Evolutionary conservation across 2,329 filamentous ascomycete species (phyloP), one percentile per base, ranked within the genome.

Genomic region (Fusarium metavorans): DNA sequence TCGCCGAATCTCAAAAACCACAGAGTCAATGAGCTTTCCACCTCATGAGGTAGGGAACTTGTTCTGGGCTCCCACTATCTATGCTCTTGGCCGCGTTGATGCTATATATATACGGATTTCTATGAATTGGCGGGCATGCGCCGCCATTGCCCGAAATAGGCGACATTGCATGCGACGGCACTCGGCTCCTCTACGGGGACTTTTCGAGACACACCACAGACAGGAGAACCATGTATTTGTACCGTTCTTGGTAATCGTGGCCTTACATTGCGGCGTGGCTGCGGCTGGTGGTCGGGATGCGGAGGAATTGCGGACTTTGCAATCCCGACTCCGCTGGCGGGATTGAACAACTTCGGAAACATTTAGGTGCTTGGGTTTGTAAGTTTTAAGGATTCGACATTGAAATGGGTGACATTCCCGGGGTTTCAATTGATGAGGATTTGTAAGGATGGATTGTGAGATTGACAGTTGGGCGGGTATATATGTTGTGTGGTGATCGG

Each of bases 101-200:
- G 43, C 23, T 48, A 16, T 27, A 10, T 27, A 10, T 18, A 10
- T 48, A 16, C 23, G 2, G 5, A 18, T 27, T 9, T 58, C 23
- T n/a, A 35, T 27, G 34, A 25, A 10, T 37, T 9, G 32, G 20
- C 8, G 30, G 32, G 9, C 16, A 7, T 41, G 27, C 25, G 16
- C 35, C n/a, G 5, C 32, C 11, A 16, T 56, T 14, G 6, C 27
- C 6, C 27, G 6, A n/a, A n/a, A 13, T 0, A 5, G 10, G 14
- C 8, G 5, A 10, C n/a, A 35, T 23, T 14, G 6, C n/a, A 23
- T 34, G 57, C 10, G 6, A n/a, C 59, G 59, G 59, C 16, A 8
- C 50, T 62, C 59, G 59, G 59, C 37, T 62, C 18, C 32, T 62
- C 59, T 62, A 27, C 41, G 59, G 59, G 30, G 59, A 62, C 41